Percentiles rank a stretch among this genome's conserved stretches.
Conservation (phyloP, 1,139 yeast species). For the Yamadazyma sp. region DNA sequence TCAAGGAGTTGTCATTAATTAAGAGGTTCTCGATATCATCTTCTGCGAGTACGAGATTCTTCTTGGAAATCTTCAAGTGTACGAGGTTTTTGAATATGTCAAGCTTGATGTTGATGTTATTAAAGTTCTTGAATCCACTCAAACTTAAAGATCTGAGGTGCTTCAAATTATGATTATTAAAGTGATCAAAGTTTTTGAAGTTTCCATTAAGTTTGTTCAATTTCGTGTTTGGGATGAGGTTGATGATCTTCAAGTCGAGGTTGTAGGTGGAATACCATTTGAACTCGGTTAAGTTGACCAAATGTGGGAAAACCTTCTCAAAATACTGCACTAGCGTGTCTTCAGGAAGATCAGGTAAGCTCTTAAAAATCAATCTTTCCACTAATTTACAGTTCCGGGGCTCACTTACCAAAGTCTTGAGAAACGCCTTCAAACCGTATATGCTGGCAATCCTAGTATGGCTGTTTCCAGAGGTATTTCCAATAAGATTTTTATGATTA, state of each 20-base stretch:
- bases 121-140: slow-evolving; percentile 19
- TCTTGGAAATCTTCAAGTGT: slow-evolving; percentile 19
- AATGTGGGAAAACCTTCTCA: slow-evolving; percentile 18
- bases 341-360: slow-evolving; percentile 31
- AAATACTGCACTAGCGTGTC: slow-evolving; percentile 20
- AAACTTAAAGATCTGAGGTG: slow-evolving; percentile 19
- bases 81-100: slow-evolving; percentile 16
- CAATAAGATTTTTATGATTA: slow-evolving; percentile 13
- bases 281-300: slow-evolving; percentile 21
- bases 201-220: slow-evolving; percentile 21
- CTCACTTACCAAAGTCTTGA: slow-evolving; percentile 17
- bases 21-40: slow-evolving; percentile 16
- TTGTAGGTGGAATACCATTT: slow-evolving; percentile 23
- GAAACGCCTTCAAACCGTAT: slow-evolving; percentile 21
- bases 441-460: slow-evolving; percentile 16
- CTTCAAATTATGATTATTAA: slow-evolving; percentile 10
- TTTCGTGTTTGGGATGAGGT: slow-evolving; percentile 14
- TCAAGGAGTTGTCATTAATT: slow-evolving; percentile 11
- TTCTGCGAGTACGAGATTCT: slow-evolving; percentile 15
- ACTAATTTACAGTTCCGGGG: slow-evolving; percentile 17
- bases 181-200: slow-evolving; percentile 17
- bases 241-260: slow-evolving; percentile 16
- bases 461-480: slow-evolving; percentile 3
- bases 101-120: slow-evolving; percentile 16
- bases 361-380: slow-evolving; percentile 17